Evolutionary conservation across 2,329 filamentous ascomycete genomes (phyloP).

Genomic region (Aspergillus fijiensis): DNA sequence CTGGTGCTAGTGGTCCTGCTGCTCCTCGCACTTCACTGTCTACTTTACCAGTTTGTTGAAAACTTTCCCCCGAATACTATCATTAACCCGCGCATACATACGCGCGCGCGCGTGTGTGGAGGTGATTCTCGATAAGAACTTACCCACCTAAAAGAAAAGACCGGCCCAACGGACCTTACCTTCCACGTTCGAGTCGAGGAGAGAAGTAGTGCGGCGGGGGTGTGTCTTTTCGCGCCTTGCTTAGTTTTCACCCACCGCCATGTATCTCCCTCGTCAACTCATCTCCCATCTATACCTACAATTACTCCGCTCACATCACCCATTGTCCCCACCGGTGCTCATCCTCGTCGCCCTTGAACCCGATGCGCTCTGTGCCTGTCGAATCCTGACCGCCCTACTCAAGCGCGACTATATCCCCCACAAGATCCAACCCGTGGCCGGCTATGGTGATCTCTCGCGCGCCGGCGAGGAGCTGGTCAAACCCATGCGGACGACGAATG

Average conservation of each 20-base stretch:
- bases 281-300: conserved; percentile 90
- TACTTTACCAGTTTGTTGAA: no score
- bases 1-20: not conserved
- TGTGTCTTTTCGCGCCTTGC: not conserved
- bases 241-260: conserved; percentile 44
- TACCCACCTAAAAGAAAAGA: no score
- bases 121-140: no score
- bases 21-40: not conserved
- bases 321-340: conserved; percentile 86
- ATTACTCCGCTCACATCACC: conserved; percentile 80
- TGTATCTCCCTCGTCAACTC: conserved; percentile 91
- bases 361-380: conserved; percentile 91
- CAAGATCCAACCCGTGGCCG: conserved; percentile 92
- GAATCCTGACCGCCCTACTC: conserved; percentile 87
- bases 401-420: conserved; percentile 97
- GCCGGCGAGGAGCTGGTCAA: conserved; percentile 75
- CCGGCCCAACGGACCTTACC: not conserved
- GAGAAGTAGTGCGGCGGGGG: not conserved
- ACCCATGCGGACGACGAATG: conserved; percentile 81
- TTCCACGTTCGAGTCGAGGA: not conserved
- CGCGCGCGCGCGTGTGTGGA: no score
- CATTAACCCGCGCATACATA: not conserved
- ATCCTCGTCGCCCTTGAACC: conserved; percentile 92
- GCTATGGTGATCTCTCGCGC: conserved; percentile 83
- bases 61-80: not conserved